Evolutionary conservation across 2,329 filamentous ascomycete species (phyloP).

Genomic region (Cylindrodendrum hubeiense): DNA sequence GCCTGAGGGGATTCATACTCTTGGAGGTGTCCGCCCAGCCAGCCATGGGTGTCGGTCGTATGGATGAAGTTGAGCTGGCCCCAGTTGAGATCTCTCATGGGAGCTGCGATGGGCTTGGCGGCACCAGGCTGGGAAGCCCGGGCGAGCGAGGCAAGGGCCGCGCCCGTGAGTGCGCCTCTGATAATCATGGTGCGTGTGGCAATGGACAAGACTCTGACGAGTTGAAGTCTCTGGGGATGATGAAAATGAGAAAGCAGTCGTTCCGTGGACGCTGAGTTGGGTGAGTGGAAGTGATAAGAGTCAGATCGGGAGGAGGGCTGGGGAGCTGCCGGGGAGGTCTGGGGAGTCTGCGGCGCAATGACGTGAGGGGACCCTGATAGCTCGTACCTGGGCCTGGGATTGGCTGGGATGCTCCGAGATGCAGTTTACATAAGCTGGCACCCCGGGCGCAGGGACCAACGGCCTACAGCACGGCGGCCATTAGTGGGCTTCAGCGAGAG

Average conservation of each 20-base stretch:
- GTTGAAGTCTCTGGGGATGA: neutral
- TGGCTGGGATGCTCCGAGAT: neutral
- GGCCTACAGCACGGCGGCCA: neutral
- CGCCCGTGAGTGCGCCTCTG: conserved; percentile 38
- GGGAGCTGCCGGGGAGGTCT: neutral
- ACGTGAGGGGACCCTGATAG: conserved; percentile 21
- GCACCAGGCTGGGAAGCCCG: conserved; percentile 81
- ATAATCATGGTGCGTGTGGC: conserved; percentile 40
- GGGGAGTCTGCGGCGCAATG: conserved; percentile 11
- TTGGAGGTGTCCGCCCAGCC: conserved; percentile 92
- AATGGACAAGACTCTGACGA: neutral
- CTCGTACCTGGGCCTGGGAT: neutral
- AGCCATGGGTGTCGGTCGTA: conserved; percentile 96
- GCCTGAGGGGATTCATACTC: conserved; percentile 70
- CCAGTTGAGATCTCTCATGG: conserved; percentile 87
- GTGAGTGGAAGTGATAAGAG: neutral
- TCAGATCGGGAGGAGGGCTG: conserved; percentile 4
- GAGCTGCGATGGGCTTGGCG: conserved; percentile 80
- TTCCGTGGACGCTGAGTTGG: neutral
- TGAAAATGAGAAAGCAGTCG: neutral
- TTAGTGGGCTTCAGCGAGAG: conserved; percentile 7
- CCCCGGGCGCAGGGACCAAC: neutral
- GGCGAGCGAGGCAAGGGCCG: conserved; percentile 52
- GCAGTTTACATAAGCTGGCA: conserved; percentile 8
- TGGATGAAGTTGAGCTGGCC: conserved; percentile 98